These are phyloP conservation scores for Colletotrichum sublineola DNA, from an alignment of 2,329 filamentous ascomycete genomes.

Conservation along the genomic window DNA sequence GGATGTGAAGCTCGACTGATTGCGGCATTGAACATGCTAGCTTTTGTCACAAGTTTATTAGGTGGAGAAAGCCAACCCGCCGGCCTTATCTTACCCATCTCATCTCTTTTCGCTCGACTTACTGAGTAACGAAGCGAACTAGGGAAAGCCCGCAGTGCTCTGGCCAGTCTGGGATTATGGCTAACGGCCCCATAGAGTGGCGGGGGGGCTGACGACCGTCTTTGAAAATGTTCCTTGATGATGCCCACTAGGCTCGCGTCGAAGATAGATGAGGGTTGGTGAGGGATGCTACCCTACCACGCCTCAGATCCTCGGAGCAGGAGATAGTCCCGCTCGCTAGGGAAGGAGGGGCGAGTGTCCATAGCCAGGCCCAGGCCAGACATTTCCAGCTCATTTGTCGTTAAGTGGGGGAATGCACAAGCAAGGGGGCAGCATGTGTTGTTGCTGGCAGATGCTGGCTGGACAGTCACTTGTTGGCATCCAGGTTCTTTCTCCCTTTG, in stretches of 20 bases:
- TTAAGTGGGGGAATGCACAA: conserved; percentile 35
- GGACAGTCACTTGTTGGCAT: conserved; percentile 22
- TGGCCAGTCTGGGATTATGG: conserved; percentile 13
- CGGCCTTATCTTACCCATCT: conserved; percentile 12
- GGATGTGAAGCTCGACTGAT: conserved; percentile 23
- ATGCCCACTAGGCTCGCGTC: conserved; percentile 27
- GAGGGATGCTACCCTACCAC: conserved; percentile 37
- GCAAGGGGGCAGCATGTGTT: conserved; percentile 37
- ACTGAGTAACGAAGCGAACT: conserved; percentile 3
- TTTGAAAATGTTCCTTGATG: neutral
- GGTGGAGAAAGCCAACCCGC: conserved; percentile 37
- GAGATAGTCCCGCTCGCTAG: conserved; percentile 31
- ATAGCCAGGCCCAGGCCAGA: conserved; percentile 34
- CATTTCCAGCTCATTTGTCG: conserved; percentile 27
- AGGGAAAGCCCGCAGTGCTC: conserved; percentile 9
- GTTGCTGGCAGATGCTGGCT: conserved; percentile 34
- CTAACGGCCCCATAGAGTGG: conserved; percentile 3
- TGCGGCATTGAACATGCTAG: conserved; percentile 29
- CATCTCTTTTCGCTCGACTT: conserved; percentile 21
- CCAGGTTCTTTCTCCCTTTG: conserved; percentile 20
- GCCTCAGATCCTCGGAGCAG: conserved; percentile 31
- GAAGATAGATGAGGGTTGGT: conserved; percentile 30
- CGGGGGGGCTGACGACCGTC: neutral
- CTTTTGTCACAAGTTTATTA: conserved; percentile 43
- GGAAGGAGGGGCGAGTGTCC: conserved; percentile 11